Percentiles rank a stretch among this genome's conserved stretches.
phyloP scores from a whole-genome alignment of 495 filamentous ascomycete species.

The Aspergillus nanangensis region DNA sequence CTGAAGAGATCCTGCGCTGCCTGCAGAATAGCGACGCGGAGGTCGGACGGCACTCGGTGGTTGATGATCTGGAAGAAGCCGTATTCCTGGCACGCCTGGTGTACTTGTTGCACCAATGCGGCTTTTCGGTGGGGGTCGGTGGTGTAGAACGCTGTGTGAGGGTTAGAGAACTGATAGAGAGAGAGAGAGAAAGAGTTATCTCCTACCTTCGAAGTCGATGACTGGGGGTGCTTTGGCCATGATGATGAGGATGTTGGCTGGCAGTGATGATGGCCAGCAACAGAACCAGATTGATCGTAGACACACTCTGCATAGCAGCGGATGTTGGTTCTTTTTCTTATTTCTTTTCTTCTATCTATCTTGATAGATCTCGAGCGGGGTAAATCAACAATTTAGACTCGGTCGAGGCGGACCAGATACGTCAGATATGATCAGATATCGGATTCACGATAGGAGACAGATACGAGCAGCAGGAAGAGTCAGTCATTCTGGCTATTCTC shows the following conservation, averaged over 20 bases:
- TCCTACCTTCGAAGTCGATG: constrained; percentile 13
- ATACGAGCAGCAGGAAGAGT: no score
- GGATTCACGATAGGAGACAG: no score
- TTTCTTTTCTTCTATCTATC: neutral
- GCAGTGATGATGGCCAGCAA: constrained; percentile 2
- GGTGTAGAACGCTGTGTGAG: constrained; percentile 11
- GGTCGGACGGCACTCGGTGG: constrained; percentile 63
- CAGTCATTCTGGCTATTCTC: no score
- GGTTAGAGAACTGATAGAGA: neutral
- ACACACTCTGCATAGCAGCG: neutral
- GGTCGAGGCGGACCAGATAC: no score
- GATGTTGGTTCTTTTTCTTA: neutral
- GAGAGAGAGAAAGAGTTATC: neutral
- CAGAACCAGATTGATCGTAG: neutral
- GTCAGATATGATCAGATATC: no score
- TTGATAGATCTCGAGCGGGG: no score
- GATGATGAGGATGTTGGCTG: neutral
- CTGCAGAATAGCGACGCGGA: constrained; percentile 60
- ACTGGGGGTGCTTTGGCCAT: constrained; percentile 13
- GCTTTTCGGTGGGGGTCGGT: constrained; percentile 5
- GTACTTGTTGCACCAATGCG: constrained; percentile 9
- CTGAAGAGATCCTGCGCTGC: constrained; percentile 72
- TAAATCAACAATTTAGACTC: no score
- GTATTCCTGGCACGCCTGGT: constrained; percentile 42
- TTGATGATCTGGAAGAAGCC: constrained; percentile 84